These are phyloP conservation scores for Tolypocladium capitatum DNA, from an alignment of 2,329 filamentous ascomycete genomes.

Conservation along the genomic window DNA sequence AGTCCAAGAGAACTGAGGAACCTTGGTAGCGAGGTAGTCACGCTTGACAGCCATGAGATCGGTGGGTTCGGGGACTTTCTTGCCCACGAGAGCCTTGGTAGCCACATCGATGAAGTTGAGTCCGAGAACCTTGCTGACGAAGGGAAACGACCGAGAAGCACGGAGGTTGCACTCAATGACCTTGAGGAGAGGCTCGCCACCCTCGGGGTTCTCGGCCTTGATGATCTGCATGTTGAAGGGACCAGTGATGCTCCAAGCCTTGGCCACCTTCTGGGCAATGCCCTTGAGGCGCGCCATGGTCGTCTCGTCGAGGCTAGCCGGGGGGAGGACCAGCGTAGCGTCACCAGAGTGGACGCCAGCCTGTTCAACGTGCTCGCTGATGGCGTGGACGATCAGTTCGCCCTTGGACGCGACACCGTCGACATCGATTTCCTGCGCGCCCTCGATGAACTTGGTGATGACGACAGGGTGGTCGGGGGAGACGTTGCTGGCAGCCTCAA, in stretches of 20 bases:
- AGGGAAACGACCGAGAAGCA: conserved; percentile 94
- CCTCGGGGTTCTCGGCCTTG: conserved; percentile 68
- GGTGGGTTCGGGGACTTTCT: conserved; percentile 68
- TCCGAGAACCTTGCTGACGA: conserved; percentile 92
- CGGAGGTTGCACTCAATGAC: conserved; percentile 98
- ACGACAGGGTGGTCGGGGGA: conserved; percentile 96
- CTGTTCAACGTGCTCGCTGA: conserved; percentile 92
- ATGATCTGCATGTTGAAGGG: conserved; percentile 99
- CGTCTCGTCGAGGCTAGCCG: conserved; percentile 60
- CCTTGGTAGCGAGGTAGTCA: conserved; percentile 91
- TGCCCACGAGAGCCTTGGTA: conserved; percentile 79
- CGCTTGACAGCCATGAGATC: conserved; percentile 85
- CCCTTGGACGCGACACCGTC: conserved; percentile 83
- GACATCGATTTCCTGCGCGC: conserved; percentile 90
- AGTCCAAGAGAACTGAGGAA: conserved; percentile 98
- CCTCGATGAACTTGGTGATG: conserved; percentile 97
- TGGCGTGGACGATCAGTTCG: conserved; percentile 77
- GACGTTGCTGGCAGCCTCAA: conserved; percentile 77
- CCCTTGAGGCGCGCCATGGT: conserved; percentile 84
- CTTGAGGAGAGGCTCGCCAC: conserved; percentile 67
- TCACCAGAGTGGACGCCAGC: conserved; percentile 98
- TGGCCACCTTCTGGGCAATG: conserved; percentile 90
- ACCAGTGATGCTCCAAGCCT: conserved; percentile 93
- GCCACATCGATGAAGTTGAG: conserved; percentile 95
- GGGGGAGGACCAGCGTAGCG: conserved; percentile 85